Evolutionary conservation across 768 basidiomycete genomes (phyloP).

Genomic region (Collybia nuda): DNA sequence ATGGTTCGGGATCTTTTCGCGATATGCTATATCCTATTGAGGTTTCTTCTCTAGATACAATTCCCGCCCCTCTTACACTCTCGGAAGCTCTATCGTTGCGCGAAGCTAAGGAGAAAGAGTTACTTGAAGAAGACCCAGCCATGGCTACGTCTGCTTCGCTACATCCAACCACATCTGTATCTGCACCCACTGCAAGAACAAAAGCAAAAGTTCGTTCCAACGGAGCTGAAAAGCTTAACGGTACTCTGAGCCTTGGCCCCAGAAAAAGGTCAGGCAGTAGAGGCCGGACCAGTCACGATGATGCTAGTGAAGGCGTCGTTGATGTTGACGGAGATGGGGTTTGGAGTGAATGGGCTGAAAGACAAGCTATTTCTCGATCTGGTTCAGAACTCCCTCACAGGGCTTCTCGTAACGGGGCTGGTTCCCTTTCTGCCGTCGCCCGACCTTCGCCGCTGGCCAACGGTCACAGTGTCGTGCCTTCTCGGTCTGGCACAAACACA

Average conservation of each 20-base stretch:
- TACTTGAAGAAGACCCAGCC: conserved; percentile 62
- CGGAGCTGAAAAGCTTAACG: conserved; percentile 32
- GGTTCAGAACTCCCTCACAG: neutral
- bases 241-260: conserved; percentile 3
- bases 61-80: conserved; percentile 62
- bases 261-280: conserved; percentile 10
- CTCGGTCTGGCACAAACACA: conserved; percentile 20
- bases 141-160: conserved; percentile 18
- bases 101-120: conserved; percentile 49
- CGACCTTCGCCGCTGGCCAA: conserved; percentile 22
- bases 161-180: conserved; percentile 18
- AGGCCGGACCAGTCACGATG: conserved; percentile 3
- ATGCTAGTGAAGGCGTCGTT: neutral
- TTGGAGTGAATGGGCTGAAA: conserved; percentile 15
- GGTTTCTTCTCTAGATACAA: conserved; percentile 47
- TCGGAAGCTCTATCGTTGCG: conserved; percentile 59
- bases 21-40: conserved; percentile 5
- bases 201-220: conserved; percentile 40
- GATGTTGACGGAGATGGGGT: conserved; percentile 4
- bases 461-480: conserved; percentile 18
- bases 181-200: conserved; percentile 19
- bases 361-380: conserved; percentile 9
- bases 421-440: conserved; percentile 21
- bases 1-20: conserved; percentile 36
- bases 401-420: conserved; percentile 16